Percentiles rank a stretch among this genome's conserved stretches.
Conservation (phyloP, 106 monocot genomes). For the Agapanthus africanus region DNA sequence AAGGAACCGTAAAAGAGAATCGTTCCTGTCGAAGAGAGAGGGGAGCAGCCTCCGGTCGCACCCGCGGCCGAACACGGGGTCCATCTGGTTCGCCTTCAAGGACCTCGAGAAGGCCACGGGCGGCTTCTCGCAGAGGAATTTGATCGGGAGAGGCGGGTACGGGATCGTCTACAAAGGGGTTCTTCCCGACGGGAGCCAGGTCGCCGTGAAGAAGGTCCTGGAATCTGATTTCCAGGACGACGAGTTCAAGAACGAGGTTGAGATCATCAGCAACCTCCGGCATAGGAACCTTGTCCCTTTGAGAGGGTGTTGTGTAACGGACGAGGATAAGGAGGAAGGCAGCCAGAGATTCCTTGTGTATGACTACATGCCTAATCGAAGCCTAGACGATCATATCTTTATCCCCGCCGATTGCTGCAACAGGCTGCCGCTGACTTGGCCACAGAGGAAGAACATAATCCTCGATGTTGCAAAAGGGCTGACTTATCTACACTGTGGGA, state of each 20-base stretch:
- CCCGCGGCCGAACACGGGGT: conserved; percentile 52
- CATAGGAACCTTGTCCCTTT: conserved; percentile 72
- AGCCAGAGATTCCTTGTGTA: conserved; percentile 53
- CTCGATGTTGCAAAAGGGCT: conserved; percentile 73
- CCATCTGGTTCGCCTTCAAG: conserved; percentile 42
- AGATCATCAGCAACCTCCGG: conserved; percentile 59
- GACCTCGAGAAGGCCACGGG: conserved; percentile 50
- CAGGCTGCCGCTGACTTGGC: conserved; percentile 31
- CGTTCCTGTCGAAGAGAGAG: no score
- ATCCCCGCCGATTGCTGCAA: not conserved
- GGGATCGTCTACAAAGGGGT: conserved; percentile 63
- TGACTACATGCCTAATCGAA: conserved; percentile 59
- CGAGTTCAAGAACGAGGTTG: conserved; percentile 78
- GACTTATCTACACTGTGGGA: conserved; percentile 60
- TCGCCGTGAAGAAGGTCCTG: conserved; percentile 62
- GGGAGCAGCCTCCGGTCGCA: not conserved
- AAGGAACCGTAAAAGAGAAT: conserved; percentile 7
- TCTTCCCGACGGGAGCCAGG: conserved; percentile 43
- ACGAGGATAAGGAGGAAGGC: conserved; percentile 30
- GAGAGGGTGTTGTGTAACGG: conserved; percentile 65
- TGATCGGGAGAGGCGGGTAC: conserved; percentile 62
- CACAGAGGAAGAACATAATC: conserved; percentile 62
- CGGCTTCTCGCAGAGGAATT: conserved; percentile 36
- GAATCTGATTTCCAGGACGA: conserved; percentile 54
- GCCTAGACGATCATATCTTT: conserved; percentile 44